Conservation (phyloP, 2,329 filamentous ascomycete genomes). For the Clonostachys solani region DNA sequence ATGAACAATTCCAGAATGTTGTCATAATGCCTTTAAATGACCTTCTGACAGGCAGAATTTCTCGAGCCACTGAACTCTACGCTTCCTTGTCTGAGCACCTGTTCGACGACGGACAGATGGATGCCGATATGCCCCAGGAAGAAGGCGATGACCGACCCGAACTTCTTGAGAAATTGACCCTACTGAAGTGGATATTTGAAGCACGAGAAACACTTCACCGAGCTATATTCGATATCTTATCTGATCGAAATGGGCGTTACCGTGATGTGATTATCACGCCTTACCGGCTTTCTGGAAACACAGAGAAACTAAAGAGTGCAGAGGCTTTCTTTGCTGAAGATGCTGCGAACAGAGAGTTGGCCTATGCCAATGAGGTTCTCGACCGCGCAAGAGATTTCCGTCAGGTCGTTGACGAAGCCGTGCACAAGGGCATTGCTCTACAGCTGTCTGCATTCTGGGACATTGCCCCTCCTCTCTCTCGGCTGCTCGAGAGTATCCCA, state of each 20-base stretch:
- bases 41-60: conserved; percentile 71
- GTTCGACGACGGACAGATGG: conserved; percentile 57
- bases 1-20: conserved; percentile 77
- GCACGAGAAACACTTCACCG: conserved; percentile 84
- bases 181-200: conserved; percentile 97
- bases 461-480: conserved; percentile 78
- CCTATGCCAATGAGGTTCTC: conserved; percentile 68
- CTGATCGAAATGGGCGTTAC: conserved; percentile 82
- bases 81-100: conserved; percentile 69
- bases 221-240: conserved; percentile 79
- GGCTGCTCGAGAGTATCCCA: conserved; percentile 78
- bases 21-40: conserved; percentile 84
- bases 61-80: conserved; percentile 71
- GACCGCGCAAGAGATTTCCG: conserved; percentile 74
- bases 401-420: conserved; percentile 76
- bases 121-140: conserved; percentile 83
- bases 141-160: conserved; percentile 95
- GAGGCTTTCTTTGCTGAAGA: conserved; percentile 81
- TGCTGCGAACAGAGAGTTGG: conserved; percentile 63
- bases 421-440: conserved; percentile 81
- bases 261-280: conserved; percentile 78
- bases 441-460: conserved; percentile 98
- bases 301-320: conserved; percentile 75
- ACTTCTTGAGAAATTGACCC: conserved; percentile 86
- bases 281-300: conserved; percentile 70